These are phyloP conservation scores for Solanum pennellii DNA, from an alignment of 257 asterid species.

Conservation along the genomic window DNA sequence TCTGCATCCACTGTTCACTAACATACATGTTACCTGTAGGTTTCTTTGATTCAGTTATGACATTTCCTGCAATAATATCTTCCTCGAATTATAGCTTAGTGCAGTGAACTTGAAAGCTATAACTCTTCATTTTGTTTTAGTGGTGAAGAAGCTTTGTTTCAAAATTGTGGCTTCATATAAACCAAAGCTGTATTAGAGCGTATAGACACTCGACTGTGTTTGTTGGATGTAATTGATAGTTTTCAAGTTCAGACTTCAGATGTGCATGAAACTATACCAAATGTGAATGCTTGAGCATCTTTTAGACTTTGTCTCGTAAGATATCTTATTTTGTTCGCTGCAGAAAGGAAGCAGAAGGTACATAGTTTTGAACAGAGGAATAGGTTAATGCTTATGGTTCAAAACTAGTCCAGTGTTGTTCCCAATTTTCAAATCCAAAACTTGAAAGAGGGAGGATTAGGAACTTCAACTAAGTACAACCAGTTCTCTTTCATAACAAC, in stretches of 20 bases:
- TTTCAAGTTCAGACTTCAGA: background rate
- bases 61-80: background rate
- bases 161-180: background rate
- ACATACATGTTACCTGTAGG: background rate
- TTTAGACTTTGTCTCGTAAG: background rate
- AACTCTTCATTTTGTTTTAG: background rate
- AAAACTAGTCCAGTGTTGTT: background rate
- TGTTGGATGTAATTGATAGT: background rate
- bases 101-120: background rate
- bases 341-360: background rate
- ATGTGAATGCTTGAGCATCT: background rate
- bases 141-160: background rate
- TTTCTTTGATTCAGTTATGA: background rate
- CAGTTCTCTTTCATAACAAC: background rate
- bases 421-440: background rate
- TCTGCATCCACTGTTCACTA: background rate
- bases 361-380: background rate
- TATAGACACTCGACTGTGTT: background rate
- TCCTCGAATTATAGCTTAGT: background rate
- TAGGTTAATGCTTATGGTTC: background rate
- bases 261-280: background rate
- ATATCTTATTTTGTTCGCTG: background rate
- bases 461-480: background rate
- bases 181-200: background rate
- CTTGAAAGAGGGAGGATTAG: background rate